Conservation (phyloP, 371 early-diverging fungal genomes). For the Mortierella sp. region DNA sequence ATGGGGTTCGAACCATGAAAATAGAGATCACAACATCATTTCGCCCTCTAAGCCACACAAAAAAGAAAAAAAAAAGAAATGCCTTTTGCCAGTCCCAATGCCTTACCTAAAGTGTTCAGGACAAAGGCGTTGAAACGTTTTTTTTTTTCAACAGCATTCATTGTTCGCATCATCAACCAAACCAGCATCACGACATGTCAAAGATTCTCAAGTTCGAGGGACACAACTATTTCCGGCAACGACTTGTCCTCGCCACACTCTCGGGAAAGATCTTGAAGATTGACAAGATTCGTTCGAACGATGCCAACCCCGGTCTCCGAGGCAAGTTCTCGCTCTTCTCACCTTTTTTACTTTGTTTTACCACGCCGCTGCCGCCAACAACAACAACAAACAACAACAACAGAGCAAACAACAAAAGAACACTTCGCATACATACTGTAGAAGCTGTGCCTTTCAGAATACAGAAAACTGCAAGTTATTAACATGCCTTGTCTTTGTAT, state of each 20-base stretch:
- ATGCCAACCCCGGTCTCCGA: constrained; percentile 90
- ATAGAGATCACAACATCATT: not conserved
- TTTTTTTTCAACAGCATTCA: not conserved
- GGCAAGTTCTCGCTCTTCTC: constrained; percentile 61
- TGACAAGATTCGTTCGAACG: constrained; percentile 90
- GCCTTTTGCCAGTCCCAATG: constrained; percentile 4
- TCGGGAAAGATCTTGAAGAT: constrained; percentile 89
- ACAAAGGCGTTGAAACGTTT: not conserved
- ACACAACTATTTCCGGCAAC: constrained; percentile 87
- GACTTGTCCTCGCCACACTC: constrained; percentile 94
- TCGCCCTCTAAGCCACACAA: constrained; percentile 23
- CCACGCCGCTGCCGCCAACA: too few relatives aligned
- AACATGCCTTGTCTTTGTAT: not conserved
- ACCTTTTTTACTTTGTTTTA: too few relatives aligned
- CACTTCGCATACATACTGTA: not conserved
- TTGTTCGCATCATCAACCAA: not conserved
- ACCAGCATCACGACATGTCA: constrained; percentile 31
- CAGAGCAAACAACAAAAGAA: not conserved
- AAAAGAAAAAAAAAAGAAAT: constrained; percentile 24
- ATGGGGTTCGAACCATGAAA: not conserved
- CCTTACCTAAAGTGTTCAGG: not conserved
- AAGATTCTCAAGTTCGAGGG: constrained; percentile 76
- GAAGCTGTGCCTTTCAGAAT: not conserved
- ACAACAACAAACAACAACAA: not conserved
- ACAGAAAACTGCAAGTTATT: not conserved